phyloP scores from a whole-genome alignment of 106 monocot species.

The Dioscorea alata region DNA sequence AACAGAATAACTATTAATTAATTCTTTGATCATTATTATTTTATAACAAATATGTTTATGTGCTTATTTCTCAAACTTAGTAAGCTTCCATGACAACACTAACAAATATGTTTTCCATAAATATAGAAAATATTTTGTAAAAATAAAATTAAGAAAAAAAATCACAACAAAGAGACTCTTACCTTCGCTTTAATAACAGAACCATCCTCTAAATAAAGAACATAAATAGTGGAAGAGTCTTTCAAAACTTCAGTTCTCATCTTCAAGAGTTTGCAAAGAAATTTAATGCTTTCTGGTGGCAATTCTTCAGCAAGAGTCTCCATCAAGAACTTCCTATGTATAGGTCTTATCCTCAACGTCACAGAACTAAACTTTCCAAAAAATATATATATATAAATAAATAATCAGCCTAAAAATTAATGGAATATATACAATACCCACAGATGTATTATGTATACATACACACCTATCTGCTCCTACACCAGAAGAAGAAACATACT shows the following conservation, averaged over 20 bases:
- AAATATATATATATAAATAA: background rate
- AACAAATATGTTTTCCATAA: too few species aligned
- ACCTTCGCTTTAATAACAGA: conserved; percentile 46
- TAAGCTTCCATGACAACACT: too few species aligned
- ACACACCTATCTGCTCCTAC: background rate
- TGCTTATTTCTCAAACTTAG: too few species aligned
- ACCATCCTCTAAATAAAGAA: conserved; percentile 45
- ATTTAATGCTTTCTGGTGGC: conserved; percentile 33
- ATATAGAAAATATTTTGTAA: too few species aligned
- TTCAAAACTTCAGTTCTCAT: conserved; percentile 18
- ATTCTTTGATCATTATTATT: too few species aligned
- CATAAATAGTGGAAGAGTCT: conserved; percentile 10
- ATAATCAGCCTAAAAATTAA: background rate
- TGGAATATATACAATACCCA: background rate
- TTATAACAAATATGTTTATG: too few species aligned
- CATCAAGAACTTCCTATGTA: conserved; percentile 40
- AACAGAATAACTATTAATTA: too few species aligned
- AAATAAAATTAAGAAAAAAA: too few species aligned
- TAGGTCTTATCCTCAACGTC: conserved; percentile 8
- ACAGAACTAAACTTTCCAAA: background rate
- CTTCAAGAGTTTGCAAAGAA: conserved; percentile 36
- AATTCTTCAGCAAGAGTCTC: conserved; percentile 44
- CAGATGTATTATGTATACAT: background rate
- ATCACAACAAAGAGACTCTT: background rate
- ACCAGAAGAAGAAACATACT: background rate